Percentiles rank a stretch among this genome's conserved stretches.
Conservation (phyloP, 1,284 basidiomycete genomes). For the Sporisorium reilianum region DNA sequence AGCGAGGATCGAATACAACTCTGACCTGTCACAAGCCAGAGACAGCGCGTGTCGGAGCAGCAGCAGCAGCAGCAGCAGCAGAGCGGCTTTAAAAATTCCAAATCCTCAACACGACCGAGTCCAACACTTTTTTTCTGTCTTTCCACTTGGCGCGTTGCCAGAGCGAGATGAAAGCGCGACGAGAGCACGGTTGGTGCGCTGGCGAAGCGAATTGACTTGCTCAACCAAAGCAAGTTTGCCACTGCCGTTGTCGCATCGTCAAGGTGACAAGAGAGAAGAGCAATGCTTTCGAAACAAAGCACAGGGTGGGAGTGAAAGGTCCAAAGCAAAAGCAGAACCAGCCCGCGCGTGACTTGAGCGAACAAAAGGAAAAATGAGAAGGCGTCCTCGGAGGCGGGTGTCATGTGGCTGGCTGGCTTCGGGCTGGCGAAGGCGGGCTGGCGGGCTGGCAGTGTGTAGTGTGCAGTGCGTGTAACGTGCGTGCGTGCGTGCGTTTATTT, state of each 20-base stretch:
- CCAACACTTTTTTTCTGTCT: constrained; percentile 23
- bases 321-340: background rate
- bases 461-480: too few species aligned
- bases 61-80: too few species aligned
- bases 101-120: constrained; percentile 1
- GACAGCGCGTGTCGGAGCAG: constrained; percentile 1
- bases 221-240: background rate
- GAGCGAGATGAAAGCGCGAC: background rate
- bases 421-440: too few species aligned
- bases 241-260: background rate
- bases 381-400: background rate
- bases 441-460: constrained; percentile 4
- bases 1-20: background rate
- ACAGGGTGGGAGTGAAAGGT: too few species aligned
- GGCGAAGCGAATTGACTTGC: background rate
- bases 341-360: background rate
- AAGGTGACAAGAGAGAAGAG: background rate
- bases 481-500: constrained; percentile 6
- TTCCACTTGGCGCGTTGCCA: background rate
- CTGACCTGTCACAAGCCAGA: background rate
- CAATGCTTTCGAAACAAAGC: too few species aligned
- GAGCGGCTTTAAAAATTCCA: constrained; percentile 7
- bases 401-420: background rate
- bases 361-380: background rate
- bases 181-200: background rate